phyloP scores from a whole-genome alignment of 1,284 basidiomycete genomes.

The Ustilago shanxiensis region DNA sequence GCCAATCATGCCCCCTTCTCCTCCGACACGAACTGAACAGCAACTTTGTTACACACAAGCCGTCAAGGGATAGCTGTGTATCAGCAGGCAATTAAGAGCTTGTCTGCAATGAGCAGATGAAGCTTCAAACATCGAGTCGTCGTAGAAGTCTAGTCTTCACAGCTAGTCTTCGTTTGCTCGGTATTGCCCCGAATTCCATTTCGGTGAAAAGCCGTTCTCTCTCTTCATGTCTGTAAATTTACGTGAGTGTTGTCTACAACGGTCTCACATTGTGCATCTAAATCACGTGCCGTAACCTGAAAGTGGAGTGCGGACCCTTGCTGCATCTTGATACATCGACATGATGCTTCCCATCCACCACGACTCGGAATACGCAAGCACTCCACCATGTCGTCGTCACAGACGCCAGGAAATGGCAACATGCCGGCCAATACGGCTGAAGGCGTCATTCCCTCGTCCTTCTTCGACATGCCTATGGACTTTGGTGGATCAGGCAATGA shows the following conservation, averaged over 20 bases:
- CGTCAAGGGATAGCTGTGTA: too few relatives aligned
- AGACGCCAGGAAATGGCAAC: slow-evolving; percentile 12
- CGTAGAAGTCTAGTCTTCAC: not conserved
- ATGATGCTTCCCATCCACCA: slow-evolving; percentile 5
- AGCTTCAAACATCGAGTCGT: not conserved
- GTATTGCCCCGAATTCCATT: not conserved
- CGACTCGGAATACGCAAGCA: not conserved
- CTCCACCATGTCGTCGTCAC: slow-evolving; percentile 25
- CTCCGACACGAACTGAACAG: too few relatives aligned
- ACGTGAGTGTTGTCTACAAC: not conserved
- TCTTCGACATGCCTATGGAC: slow-evolving; percentile 51
- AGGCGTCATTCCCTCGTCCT: slow-evolving; percentile 41
- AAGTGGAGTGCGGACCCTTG: slow-evolving; percentile 12
- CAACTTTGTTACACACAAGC: too few relatives aligned
- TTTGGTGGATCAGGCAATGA: slow-evolving; percentile 17
- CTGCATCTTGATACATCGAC: not conserved
- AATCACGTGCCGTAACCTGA: not conserved
- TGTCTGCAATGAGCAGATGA: not conserved
- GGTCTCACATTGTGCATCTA: not conserved
- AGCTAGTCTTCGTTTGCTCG: not conserved
- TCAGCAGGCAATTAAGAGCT: too few relatives aligned
- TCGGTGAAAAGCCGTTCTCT: slow-evolving; percentile 10
- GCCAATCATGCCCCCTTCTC: not conserved
- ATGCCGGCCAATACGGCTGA: slow-evolving; percentile 15
- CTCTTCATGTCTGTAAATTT: not conserved